These are phyloP conservation scores for Waltergamsia citrina DNA, from an alignment of 2,329 filamentous ascomycete species.

Conservation along the genomic window DNA sequence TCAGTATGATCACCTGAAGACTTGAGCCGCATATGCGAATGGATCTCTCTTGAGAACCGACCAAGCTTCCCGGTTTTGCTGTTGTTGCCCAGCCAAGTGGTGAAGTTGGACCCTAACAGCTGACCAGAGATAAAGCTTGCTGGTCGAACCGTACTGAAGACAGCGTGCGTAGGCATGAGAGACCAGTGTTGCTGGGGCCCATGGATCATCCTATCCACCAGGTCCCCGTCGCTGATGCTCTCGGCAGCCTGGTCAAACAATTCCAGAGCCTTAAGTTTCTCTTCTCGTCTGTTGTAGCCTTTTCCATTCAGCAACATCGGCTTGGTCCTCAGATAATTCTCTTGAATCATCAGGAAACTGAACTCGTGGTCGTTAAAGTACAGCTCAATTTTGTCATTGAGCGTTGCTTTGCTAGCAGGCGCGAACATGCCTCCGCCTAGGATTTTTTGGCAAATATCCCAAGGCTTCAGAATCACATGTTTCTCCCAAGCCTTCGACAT, in stretches of 20 bases:
- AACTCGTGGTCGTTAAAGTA: conserved; percentile 99
- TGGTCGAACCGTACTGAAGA: conserved; percentile 90
- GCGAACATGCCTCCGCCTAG: conserved; percentile 81
- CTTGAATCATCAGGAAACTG: conserved; percentile 94
- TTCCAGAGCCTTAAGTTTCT: conserved; percentile 75
- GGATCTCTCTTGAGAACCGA: conserved; percentile 83
- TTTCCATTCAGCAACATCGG: conserved; percentile 54
- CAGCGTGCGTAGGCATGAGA: conserved; percentile 90
- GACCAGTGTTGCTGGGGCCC: conserved; percentile 98
- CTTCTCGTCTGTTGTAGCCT: conserved; percentile 52
- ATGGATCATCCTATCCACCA: conserved; percentile 97
- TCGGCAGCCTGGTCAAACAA: conserved; percentile 80
- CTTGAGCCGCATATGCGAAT: conserved; percentile 90
- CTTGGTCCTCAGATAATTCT: conserved; percentile 86
- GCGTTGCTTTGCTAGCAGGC: conserved; percentile 68
- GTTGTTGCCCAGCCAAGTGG: conserved; percentile 90
- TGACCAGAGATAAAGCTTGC: conserved; percentile 80
- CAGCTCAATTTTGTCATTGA: conserved; percentile 97
- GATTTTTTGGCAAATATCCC: conserved; percentile 95
- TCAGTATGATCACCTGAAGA: conserved; percentile 89
- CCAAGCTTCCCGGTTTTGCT: conserved; percentile 73
- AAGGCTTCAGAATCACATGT: conserved; percentile 90
- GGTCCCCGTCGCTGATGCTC: conserved; percentile 93
- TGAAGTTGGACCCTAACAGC: conserved; percentile 68
- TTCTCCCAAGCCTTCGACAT: conserved; percentile 99